Percentiles rank a stretch among this genome's conserved stretches.
Conservation (phyloP, 768 basidiomycete genomes). For the Cystobasidium tubakii region DNA sequence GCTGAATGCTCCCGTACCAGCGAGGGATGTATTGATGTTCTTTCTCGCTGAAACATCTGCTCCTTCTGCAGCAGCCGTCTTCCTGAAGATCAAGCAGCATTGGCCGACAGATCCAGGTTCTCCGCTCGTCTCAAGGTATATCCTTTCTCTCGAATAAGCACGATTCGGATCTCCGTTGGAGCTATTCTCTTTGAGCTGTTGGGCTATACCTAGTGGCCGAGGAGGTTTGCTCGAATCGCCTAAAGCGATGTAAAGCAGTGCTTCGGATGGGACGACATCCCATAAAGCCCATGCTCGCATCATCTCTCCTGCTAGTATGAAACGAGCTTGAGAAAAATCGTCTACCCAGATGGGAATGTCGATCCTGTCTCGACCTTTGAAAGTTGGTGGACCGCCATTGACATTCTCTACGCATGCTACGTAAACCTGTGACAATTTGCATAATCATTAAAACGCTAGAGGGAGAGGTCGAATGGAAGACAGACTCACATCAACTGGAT, state of each 20-base stretch:
- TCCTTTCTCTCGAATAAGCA: conserved; percentile 21
- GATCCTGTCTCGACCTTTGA: conserved; percentile 17
- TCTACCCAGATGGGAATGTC: conserved; percentile 31
- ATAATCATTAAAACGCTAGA: too few relatives aligned
- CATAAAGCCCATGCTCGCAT: conserved; percentile 30
- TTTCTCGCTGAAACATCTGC: neutral
- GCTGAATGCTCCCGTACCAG: too few relatives aligned
- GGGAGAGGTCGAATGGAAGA: neutral
- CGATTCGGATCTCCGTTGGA: neutral
- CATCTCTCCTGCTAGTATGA: conserved; percentile 29
- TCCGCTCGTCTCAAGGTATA: conserved; percentile 15
- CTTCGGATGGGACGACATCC: neutral
- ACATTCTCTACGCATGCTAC: neutral
- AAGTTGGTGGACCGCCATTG: neutral
- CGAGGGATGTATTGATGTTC: neutral
- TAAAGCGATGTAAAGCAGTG: conserved; percentile 22
- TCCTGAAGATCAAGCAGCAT: conserved; percentile 27
- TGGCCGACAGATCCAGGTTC: conserved; percentile 24
- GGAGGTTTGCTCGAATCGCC: conserved; percentile 9
- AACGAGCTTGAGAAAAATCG: conserved; percentile 28
- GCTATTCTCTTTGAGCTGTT: neutral
- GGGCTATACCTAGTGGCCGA: conserved; percentile 19
- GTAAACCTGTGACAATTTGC: conserved; percentile 11
- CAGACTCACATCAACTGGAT: conserved; percentile 26
- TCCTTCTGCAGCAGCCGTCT: neutral